Percentiles rank a stretch among this genome's conserved stretches.
Conservation (phyloP, 2,329 filamentous ascomycete species). For the Emergomyces pasteurianus region DNA sequence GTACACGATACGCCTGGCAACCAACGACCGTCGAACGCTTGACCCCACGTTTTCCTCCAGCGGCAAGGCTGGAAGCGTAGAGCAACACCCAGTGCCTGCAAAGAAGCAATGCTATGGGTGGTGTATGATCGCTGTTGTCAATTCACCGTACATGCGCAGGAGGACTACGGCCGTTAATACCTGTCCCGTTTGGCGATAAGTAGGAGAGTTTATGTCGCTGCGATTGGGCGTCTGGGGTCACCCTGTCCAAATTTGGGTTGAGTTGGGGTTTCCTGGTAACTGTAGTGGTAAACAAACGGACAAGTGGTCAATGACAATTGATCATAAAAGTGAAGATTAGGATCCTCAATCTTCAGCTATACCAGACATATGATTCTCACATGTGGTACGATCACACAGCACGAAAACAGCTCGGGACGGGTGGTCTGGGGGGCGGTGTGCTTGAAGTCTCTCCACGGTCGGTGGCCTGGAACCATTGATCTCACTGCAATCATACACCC, state of each 20-base stretch:
- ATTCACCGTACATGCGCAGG: not conserved
- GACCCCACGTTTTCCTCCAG: not conserved
- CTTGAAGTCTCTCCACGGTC: slow-evolving; percentile 1
- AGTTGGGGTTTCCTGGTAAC: not conserved
- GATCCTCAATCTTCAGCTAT: not conserved
- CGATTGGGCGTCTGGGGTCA: not conserved
- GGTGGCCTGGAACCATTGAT: not conserved
- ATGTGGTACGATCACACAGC: slow-evolving; percentile 4
- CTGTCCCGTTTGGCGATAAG: not conserved
- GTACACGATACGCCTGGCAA: not conserved
- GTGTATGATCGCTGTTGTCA: not conserved
- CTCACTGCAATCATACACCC: slow-evolving; percentile 1
- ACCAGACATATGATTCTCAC: not conserved
- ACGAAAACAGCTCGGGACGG: not conserved
- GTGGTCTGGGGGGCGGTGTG: not conserved
- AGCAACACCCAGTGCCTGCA: not conserved
- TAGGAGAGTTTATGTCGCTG: not conserved
- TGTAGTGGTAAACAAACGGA: not conserved
- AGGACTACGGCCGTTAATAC: not conserved
- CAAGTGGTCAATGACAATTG: not conserved
- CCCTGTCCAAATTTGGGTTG: not conserved
- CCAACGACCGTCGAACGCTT: not conserved
- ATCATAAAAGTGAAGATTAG: not conserved
- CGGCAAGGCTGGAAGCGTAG: not conserved
- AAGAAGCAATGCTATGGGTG: not conserved